Base-by-base conservation (phyloP, 495 filamentous ascomycete genomes). In the Baudoinia panamericana region DNA sequence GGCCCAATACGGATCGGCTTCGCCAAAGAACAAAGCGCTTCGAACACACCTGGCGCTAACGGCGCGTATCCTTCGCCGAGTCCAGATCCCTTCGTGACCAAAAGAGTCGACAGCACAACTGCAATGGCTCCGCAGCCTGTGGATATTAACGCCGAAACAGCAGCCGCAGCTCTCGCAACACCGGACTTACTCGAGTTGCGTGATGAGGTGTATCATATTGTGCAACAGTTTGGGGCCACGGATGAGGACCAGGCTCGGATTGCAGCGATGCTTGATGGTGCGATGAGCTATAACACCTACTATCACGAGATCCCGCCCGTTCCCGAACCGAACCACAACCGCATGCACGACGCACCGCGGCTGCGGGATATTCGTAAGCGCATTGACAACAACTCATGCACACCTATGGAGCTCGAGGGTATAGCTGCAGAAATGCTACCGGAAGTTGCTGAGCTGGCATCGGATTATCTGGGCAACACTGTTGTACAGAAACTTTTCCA, bases 401-500 rank as follows among this genome's bases (percentile, higher is more conserved):
- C 80, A 2, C 71, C 78, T 31, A 69, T 76, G 10, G 90, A 97
- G 57, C 87, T 97, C 48, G 90, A 97, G 57, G 79, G 78, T 45
- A 92, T 87, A 52, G 92, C 90, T 23, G 65, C 78, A 19, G 78
- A 77, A 22, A 97, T 97, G 92, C 72, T 97, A 12, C 82, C 85
- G 20, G 90, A 97, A 63, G 86, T 97, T 54, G 85, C 88, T 10
- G 90, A 96, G 59, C 70, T 97, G 13, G 69, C 90, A 15, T 87
- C 84, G 8, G 90, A 97, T 55, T 97, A 97, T 51, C 72, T 97
- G 39, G 90, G 90, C 50, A 97, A 97, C 61, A 97, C 90, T 0
- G 90, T 97, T n/a, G 90, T 97, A 18, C 90, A 97, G 60, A 96
- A 96, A 61, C 63, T 97, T 35, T 97, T 96, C 54, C 88, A 96